phyloP scores from a whole-genome alignment of 495 filamentous ascomycete species.

The Aspergillus saccharolyticus region DNA sequence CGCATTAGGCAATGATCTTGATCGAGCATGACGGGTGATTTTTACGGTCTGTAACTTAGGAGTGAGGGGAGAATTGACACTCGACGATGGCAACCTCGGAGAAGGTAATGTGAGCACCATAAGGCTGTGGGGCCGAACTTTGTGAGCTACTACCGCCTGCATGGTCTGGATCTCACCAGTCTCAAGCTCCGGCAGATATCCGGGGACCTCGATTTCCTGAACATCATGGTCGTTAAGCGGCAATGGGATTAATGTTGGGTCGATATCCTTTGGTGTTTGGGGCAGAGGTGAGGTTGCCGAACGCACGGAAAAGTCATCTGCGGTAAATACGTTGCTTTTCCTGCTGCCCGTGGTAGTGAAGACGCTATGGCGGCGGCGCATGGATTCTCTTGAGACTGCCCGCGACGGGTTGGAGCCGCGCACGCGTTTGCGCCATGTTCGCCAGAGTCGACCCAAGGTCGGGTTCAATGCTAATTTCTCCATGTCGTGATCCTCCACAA shows the following conservation, averaged over 20 bases:
- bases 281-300: slow-evolving; percentile 4
- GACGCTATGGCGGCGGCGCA: slow-evolving; percentile 31
- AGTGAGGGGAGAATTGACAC: slow-evolving; percentile 27
- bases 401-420: slow-evolving; percentile 36
- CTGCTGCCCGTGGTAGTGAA: slow-evolving; percentile 22
- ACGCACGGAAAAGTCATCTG: slow-evolving; percentile 28
- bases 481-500: slow-evolving; percentile 88
- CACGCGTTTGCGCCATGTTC: slow-evolving; percentile 87
- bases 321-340: slow-evolving; percentile 36
- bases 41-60: slow-evolving; percentile 15
- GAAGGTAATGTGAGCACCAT: slow-evolving; percentile 45
- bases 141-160: slow-evolving; percentile 41
- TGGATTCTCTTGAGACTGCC: slow-evolving; percentile 41
- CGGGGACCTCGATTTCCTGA: slow-evolving; percentile 68
- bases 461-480: slow-evolving; percentile 87
- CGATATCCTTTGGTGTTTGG: slow-evolving; percentile 28
- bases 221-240: slow-evolving; percentile 66
- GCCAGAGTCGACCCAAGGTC: slow-evolving; percentile 85
- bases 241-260: slow-evolving; percentile 54
- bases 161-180: slow-evolving; percentile 50
- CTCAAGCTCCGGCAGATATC: slow-evolving; percentile 53
- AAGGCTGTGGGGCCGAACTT: slow-evolving; percentile 60
- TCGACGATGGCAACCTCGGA: slow-evolving; percentile 32
- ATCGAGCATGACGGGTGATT: slow-evolving; percentile 42
- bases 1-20: slow-evolving; percentile 49